Base-by-base conservation (phyloP, 139 green algal genomes). In the Cymbomonas tetramitiformis region DNA sequence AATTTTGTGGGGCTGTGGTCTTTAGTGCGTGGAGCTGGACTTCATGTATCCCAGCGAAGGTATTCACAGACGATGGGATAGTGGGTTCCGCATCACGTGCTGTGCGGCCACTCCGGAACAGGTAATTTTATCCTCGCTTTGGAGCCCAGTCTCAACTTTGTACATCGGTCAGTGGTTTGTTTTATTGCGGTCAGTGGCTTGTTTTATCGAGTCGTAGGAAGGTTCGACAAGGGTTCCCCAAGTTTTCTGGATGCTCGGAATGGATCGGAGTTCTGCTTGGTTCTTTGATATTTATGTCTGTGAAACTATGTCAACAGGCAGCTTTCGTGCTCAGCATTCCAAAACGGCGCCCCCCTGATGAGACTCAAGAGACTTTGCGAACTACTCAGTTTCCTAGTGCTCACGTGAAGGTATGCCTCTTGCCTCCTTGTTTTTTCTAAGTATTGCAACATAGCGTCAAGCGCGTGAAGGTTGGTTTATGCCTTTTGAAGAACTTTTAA, bases 1-100 rank as follows among this genome's bases (percentile, higher is more conserved):
- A 44, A 44, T 44, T 44, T 44, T 44, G 15, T 44, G 38, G 38
- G 38, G 18, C 38, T 44, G 38, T 70, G 90, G n/a, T n/a, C n/a
- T n/a, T n/a, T n/a, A n/a, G 79, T 95, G 91, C 68, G 88, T 97
- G 46, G 91, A 98, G 84, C 79, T 98, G 63, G 91, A 98, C 78
- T 98, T 97, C 75, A 85, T 96, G 79, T 98, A 98, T 68, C 87
- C 91, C 23, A 82, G 56, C 18, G 91, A 98, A 75, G 90, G 72
- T 64, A 96, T 97, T 65, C 90, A 97, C 77, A 72, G 85, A 39
- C 76, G 90, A 47, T 97, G 90, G 90, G 90, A 97, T 56, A 73
- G 68, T 25, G 89, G 89, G 33, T 99, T 90, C 73, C 72, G 91
- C 46, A 98, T 99, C 63, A 97, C 91, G 29, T 77, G 82, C 5